Conservation (phyloP, 2,329 filamentous ascomycete genomes). For the Capronia americana region DNA sequence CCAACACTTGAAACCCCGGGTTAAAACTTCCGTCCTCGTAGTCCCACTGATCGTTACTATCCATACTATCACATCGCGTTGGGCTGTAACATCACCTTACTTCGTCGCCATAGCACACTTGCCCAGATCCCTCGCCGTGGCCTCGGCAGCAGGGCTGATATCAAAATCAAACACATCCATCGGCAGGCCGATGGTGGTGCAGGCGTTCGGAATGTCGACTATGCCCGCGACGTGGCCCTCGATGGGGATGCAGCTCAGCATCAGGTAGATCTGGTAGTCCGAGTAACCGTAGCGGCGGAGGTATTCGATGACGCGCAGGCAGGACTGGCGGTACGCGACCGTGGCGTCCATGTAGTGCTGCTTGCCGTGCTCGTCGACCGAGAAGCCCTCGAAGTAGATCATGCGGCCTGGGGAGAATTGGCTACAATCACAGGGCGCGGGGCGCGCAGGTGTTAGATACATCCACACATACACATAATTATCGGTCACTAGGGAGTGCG, state of each 20-base stretch:
- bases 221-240: constrained; percentile 89
- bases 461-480: no score
- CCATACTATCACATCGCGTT: neutral
- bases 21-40: neutral
- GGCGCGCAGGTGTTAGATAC: neutral
- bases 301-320: constrained; percentile 79
- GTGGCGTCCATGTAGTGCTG: constrained; percentile 89
- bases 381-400: constrained; percentile 82
- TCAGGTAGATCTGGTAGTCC: constrained; percentile 82
- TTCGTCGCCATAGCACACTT: constrained; percentile 61
- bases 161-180: constrained; percentile 97
- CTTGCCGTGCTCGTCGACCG: constrained; percentile 84
- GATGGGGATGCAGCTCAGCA: constrained; percentile 83
- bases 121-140: constrained; percentile 71
- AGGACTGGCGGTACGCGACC: constrained; percentile 84
- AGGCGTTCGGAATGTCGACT: constrained; percentile 89
- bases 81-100: neutral
- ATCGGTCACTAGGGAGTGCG: neutral
- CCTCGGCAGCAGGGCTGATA: constrained; percentile 69
- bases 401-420: constrained; percentile 83
- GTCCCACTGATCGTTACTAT: neutral
- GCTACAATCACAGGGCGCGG: neutral
- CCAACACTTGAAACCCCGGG: neutral
- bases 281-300: constrained; percentile 72
- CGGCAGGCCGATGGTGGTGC: constrained; percentile 84